These are phyloP conservation scores for Dactylellina parvicollis DNA, from an alignment of 2,329 filamentous ascomycete genomes.

Conservation along the genomic window DNA sequence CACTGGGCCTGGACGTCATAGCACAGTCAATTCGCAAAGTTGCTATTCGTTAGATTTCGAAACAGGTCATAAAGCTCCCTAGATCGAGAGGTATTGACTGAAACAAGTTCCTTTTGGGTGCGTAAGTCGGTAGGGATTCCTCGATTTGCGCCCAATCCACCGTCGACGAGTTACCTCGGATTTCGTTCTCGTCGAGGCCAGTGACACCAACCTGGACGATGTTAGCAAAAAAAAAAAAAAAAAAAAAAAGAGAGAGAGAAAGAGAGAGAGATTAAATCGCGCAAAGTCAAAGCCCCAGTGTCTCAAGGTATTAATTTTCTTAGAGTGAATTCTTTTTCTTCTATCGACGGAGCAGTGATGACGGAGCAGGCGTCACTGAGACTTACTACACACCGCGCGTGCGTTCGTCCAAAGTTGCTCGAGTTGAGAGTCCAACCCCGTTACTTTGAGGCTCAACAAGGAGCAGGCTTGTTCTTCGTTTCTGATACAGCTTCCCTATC, in stretches of 20 bases:
- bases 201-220: conserved; percentile 29
- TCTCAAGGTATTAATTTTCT: neutral
- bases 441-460: conserved; percentile 51
- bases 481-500: conserved; percentile 33
- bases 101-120: conserved; percentile 34
- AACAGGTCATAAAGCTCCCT: conserved; percentile 9
- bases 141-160: conserved; percentile 1
- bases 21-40: conserved; percentile 14
- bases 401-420: conserved; percentile 6
- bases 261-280: conserved; percentile 32
- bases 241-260: conserved; percentile 20
- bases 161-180: conserved; percentile 32
- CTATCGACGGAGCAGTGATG: neutral
- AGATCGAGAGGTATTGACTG: conserved; percentile 22
- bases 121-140: conserved; percentile 21
- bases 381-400: neutral
- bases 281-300: conserved; percentile 15
- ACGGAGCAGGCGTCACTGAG: neutral
- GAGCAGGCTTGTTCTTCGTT: conserved; percentile 24
- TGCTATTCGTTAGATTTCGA: conserved; percentile 37
- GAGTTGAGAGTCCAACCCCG: conserved; percentile 18
- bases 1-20: conserved; percentile 16
- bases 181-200: conserved; percentile 28
- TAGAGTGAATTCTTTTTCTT: conserved; percentile 5
- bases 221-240: neutral